Base-by-base conservation (phyloP, 2,329 filamentous ascomycete genomes). In the Xylaria sp. region DNA sequence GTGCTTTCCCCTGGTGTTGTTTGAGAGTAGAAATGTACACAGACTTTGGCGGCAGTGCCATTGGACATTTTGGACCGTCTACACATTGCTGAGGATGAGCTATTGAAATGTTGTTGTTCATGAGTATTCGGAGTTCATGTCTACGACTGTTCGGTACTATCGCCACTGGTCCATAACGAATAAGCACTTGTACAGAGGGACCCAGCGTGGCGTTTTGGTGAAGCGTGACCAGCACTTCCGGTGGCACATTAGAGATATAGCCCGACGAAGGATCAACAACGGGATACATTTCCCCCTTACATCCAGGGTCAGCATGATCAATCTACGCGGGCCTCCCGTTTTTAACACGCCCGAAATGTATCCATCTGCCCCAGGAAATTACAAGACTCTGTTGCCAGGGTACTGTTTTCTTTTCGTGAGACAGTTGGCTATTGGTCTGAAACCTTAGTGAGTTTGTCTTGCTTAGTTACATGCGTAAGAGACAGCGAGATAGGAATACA, bases 1-100 rank as follows among this genome's bases (percentile, higher is more conserved):
- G 85, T 88, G 69, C 85, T 90, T 20, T 84, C 83, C 25, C 81
- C 88, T 73, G 90, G 90, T 1, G 78, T 78, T 18, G 85, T 84
- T 9, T 86, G 89, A 70, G 76, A 72, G 34, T 10, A 37, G 34
- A 37, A 9, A 10, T 9, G 2, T 37, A 37, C 34, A 2, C 34
- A 37, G 34, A 10, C 34, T 37, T 9, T 37, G 34, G 34, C 8
- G 34, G 34, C 34, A 4, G 34, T 37, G 34, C 34, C 10, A 37
- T 37, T 37, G 34, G 34, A 4, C 34, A 37, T 37, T 37, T 6
- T 37, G 34, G 34, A 9, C 34, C 28, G 28, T 28, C 28, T 6
- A 28, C 28, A 28, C 28, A 28, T 28, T 28, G 28, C 28, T 28
- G 28, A 28, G 28, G 28, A 28, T 28, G 28, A 28, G 13, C 39